Evolutionary conservation across 2,329 filamentous ascomycete genomes (phyloP), one percentile per base, ranked within the genome.

Genomic region (Neonectria sp.): DNA sequence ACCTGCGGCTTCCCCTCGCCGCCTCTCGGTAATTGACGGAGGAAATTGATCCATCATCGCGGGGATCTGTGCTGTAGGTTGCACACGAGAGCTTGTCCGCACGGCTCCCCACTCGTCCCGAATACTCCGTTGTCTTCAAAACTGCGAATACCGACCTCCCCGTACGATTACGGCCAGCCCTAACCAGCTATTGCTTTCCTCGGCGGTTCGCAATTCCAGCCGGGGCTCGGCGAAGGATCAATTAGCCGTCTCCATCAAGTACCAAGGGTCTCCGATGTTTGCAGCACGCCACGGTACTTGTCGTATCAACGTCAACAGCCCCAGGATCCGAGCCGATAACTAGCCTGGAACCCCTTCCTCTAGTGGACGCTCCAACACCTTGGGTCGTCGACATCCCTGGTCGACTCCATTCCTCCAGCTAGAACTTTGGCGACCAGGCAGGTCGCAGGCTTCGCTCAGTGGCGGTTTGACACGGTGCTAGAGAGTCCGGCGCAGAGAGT

Each of bases 221-320:
- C 17, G 15, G 48, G 37, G 48, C 48, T 55, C 48, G 37, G 52
- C 35, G 27, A 5, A 51, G 31, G 58, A 52, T 55, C 37, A 21
- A 48, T 45, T 46, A 7, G 29, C 29, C 37, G 31, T 46, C 24
- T 9, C 37, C 40, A 61, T 40, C 49, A 46, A 35, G n/a, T 17
- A n/a, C 9, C 58, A 55, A 49, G 58, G 58, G 40, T 55, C 49
- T 17, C 33, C 40, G 37, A 61, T 55, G 49, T 61, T 61, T 61
- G 49, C 58, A 61, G 37, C 45, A 48, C 31, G 29, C 24, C 63
- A 57, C 55, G 52, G 57, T 45, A 52, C 58, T 61, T 35, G 58
- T 52, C 35, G 27, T 55, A 53, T 65, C 63, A 52, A 65, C 63
- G 63, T 65, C 63, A 65, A 60, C 25, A 31, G n/a, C 56, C 51